phyloP scores from a whole-genome alignment of 352 stramenopile genomes.

The Pythium brassicae region DNA sequence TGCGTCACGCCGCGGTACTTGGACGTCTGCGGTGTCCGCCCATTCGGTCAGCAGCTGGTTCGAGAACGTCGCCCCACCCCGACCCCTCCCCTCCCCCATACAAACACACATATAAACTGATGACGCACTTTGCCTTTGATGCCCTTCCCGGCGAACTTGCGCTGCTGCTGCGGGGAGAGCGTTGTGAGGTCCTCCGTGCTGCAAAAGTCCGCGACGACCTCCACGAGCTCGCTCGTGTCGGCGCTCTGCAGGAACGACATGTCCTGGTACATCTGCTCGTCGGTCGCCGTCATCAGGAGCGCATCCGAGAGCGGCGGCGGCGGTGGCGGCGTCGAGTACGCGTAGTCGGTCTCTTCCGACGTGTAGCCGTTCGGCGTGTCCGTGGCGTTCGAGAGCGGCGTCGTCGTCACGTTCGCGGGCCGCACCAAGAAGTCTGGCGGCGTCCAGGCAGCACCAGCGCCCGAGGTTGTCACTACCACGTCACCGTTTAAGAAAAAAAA shows the following conservation, averaged over 20 bases:
- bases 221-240: conserved; percentile 58
- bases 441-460: conserved; percentile 3
- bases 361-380: conserved; percentile 78
- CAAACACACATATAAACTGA: conserved; percentile 7
- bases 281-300: conserved; percentile 22
- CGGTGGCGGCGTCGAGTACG: conserved; percentile 32
- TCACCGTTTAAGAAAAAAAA: neutral
- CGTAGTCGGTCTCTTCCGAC: conserved; percentile 83
- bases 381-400: conserved; percentile 18
- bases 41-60: neutral
- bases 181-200: conserved; percentile 41
- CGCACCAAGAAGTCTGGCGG: conserved; percentile 31
- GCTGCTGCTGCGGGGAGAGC: conserved; percentile 36
- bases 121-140: conserved; percentile 77
- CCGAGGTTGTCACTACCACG: conserved; percentile 5
- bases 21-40: conserved; percentile 44
- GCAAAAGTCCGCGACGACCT: conserved; percentile 53
- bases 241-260: conserved; percentile 62
- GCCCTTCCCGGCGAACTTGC: conserved; percentile 65
- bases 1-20: conserved; percentile 84
- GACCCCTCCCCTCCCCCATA: neutral
- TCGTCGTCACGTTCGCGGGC: conserved; percentile 16
- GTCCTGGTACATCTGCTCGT: conserved; percentile 75
- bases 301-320: neutral
- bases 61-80: too few species aligned